Percentiles rank a stretch among this genome's conserved stretches.
Evolutionary conservation across 805 yeast genomes (phyloP).

Genomic region (Teunomyces cretensis): DNA sequence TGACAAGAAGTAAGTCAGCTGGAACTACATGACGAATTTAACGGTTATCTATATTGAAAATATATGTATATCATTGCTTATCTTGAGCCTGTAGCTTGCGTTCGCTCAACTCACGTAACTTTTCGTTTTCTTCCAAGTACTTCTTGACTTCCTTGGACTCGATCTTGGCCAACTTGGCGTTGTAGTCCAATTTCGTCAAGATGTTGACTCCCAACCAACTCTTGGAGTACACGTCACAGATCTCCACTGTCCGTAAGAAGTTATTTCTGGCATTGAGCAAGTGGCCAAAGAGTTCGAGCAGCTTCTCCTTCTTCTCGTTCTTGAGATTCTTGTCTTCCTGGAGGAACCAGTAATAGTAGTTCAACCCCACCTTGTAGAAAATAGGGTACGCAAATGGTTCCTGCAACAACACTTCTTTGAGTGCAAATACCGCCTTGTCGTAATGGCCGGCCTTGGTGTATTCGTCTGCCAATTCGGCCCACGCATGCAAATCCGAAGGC

Average conservation of each 20-base stretch:
- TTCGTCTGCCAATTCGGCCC: constrained; percentile 75
- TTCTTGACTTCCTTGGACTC: constrained; percentile 19
- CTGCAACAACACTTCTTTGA: constrained; percentile 67
- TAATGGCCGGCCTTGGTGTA: constrained; percentile 62
- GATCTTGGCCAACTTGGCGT: constrained; percentile 17
- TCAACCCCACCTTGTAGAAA: constrained; percentile 58
- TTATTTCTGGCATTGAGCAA: constrained; percentile 41
- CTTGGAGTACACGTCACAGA: constrained; percentile 64
- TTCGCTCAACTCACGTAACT: constrained; percentile 19
- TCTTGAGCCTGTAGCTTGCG: constrained; percentile 14
- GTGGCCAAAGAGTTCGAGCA: constrained; percentile 22
- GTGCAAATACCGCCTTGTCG: constrained; percentile 63
- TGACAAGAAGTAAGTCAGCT: background rate
- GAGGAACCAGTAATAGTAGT: constrained; percentile 31
- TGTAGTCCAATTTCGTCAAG: constrained; percentile 15
- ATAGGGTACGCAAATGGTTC: constrained; percentile 70
- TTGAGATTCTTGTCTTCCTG: constrained; percentile 13
- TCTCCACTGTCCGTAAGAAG: constrained; percentile 71
- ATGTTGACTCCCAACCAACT: constrained; percentile 72
- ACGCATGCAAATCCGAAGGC: constrained; percentile 74
- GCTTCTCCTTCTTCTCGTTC: constrained; percentile 29
- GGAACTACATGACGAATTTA: background rate
- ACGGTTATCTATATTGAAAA: background rate
- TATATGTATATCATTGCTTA: background rate
- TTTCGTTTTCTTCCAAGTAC: constrained; percentile 22